Base-by-base conservation (phyloP, 805 yeast species). In the Suhomyces faveliae region DNA sequence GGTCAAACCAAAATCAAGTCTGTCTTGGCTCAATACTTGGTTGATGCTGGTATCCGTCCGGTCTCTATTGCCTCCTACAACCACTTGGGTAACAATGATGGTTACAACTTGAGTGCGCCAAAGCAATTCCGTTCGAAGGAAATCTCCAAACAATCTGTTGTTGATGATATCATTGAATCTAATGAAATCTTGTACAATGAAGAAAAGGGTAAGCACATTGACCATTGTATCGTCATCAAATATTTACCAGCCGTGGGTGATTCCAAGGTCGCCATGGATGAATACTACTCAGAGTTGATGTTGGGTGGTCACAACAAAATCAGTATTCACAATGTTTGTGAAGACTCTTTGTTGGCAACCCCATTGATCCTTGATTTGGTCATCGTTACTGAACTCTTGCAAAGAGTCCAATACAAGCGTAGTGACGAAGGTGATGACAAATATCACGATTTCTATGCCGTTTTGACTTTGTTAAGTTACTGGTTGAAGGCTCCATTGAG, bases 231-330 rank as follows among this genome's bases (percentile, higher is more conserved):
- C 67, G 97, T 91, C 51, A 91, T 91, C 76, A 91, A 91, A 74
- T 90, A 91, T 69, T 73, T 92, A 65, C 87, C 88, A 48, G 97
- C 97, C 7, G 97, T 91, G 42, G 96, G 96, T 33, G 98, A 91
- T 70, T 84, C 94, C 55, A 91, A 91, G 76, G 96, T 91, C 54
- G 98, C 98, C 45, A 92, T 91, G 97, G 98, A 91, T 70, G 97
- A 92, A 74, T 91, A 91, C 74, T 89, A 92, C 75, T 86, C 95
- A 48, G 97, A 91, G 71, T 83, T 91, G 64, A 92, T 91, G 97
- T 79, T 91, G 60, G 98, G 98, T 52, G 98, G 98, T 40, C 97
- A 91, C 74, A 92, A 91, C 76, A 86, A 94, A 65, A 87, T 91
- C 57, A 84, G 95, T 42, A 86, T 92, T 63, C 96, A 91, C 73